These are phyloP conservation scores for Agroathelia rolfsii DNA, from an alignment of 1,284 basidiomycete species.

Conservation along the genomic window DNA sequence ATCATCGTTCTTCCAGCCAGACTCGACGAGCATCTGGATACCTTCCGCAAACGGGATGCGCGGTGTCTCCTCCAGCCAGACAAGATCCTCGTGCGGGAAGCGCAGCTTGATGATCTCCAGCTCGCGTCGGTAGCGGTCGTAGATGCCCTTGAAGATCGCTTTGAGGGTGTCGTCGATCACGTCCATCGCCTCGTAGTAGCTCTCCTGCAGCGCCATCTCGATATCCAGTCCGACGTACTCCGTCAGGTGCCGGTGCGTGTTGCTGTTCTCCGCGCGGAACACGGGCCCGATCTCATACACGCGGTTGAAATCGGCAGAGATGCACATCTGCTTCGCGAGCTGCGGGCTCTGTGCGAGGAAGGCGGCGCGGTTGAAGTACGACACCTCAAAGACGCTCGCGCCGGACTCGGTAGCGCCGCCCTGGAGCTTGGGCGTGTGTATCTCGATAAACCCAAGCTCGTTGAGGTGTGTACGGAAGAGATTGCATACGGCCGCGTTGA, in stretches of 20 bases:
- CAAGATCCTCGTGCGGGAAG: slow-evolving; percentile 45
- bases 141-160: slow-evolving; percentile 27
- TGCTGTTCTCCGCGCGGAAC: slow-evolving; percentile 67
- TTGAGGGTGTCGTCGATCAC: slow-evolving; percentile 30
- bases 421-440: slow-evolving; percentile 65
- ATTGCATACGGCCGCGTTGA: slow-evolving; percentile 52
- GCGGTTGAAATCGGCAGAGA: slow-evolving; percentile 60
- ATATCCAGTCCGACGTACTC: slow-evolving; percentile 69
- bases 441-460: slow-evolving; percentile 47
- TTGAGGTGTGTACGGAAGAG: slow-evolving; percentile 57
- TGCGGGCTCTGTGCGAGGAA: slow-evolving; percentile 67
- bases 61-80: slow-evolving; percentile 38
- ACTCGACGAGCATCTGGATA: slow-evolving; percentile 43
- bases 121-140: slow-evolving; percentile 26
- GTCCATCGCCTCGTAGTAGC: slow-evolving; percentile 50
- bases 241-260: slow-evolving; percentile 67
- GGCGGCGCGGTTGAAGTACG: slow-evolving; percentile 56
- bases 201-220: slow-evolving; percentile 62
- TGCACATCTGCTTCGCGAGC: slow-evolving; percentile 70
- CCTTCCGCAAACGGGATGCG: slow-evolving; percentile 48
- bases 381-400: slow-evolving; percentile 62
- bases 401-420: slow-evolving; percentile 64
- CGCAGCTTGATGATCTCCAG: slow-evolving; percentile 50
- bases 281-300: slow-evolving; percentile 69
- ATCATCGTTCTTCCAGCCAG: slow-evolving; percentile 35